A percentile compares a stretch with the other conserved stretches of the same genome.
Conservation (phyloP, 345 rosid species). For the Capsella bursapastoris region DNA sequence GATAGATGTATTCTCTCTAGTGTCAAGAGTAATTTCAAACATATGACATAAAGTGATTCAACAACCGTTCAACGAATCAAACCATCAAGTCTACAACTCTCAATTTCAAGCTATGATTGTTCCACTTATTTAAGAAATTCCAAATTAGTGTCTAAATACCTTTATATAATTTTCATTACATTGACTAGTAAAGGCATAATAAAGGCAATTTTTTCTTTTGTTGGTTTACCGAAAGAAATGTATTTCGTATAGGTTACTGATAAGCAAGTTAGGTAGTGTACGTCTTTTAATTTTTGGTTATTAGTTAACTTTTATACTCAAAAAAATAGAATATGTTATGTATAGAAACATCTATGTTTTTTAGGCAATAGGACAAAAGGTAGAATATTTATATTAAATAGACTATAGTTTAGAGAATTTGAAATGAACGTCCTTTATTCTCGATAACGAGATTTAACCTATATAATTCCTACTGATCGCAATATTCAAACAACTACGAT, state of each 20-base stretch:
- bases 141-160: not conserved
- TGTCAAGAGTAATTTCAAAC: not conserved
- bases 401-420: constrained; percentile 15
- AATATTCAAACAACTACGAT: constrained; percentile 16
- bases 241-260: not conserved
- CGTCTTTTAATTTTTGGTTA: not conserved
- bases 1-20: not conserved
- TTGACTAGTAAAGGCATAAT: not conserved
- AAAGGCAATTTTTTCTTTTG: not conserved
- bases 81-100: not conserved
- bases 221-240: constrained; percentile 6
- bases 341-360: constrained; percentile 1
- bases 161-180: not conserved
- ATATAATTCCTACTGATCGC: constrained; percentile 4
- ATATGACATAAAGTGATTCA: not conserved
- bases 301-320: constrained; percentile 21
- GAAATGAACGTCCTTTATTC: not conserved
- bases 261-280: not conserved
- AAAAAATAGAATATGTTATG: not conserved
- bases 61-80: not conserved
- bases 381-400: not conserved
- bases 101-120: not conserved
- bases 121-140: not conserved
- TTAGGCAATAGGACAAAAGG: constrained; percentile 18
- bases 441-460: constrained; percentile 30